Base-by-base conservation (phyloP, 352 stramenopile genomes). In the Phytophthora citricola region DNA sequence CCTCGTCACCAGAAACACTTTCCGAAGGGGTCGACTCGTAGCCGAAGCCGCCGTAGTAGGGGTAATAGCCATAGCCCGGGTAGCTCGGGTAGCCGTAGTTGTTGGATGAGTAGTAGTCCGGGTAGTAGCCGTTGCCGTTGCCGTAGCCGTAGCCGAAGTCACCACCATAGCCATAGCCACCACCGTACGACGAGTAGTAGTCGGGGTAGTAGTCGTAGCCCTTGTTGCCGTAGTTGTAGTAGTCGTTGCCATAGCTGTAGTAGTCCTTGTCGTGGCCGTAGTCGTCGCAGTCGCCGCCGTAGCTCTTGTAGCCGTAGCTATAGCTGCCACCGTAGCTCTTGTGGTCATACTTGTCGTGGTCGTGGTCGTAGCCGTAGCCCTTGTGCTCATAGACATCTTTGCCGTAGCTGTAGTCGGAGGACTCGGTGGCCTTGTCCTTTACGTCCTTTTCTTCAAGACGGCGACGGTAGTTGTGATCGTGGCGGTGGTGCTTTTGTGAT, bases 11-110 rank as follows among this genome's bases (percentile, higher is more conserved):
- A 29, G 26, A 31, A 46, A 11, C 32, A 50, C 11, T 34, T 44
- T 17, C 24, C 38, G 51, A 41, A n/a, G 9, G 4, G 12, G 17
- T 8, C 24, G 49, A 57, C 49, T 57, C 34, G 15, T 46, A 57
- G n/a, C 32, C 29, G 20, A 39, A 56, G 11, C 24, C 43, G 11
- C 27, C 27, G 27, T 31, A 31, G 27, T 31, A 31, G 8, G 27
- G 27, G 27, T 31, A 31, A 8, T 17, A 12, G n/a, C 26, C 8
- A 26, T 48, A 36, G 15, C 24, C 22, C 20, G 32, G 24, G 34
- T 46, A 57, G 3, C 32, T 20, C 20, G 44, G 24, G 24, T 52
- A 39, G 45, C 27, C 26, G 26, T 49, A 39, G 14, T 24, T 39
- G 24, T 59, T 41, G 5, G 39, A 39, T 8, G 9, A 46, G 34